Evolutionary conservation across 2,329 filamentous ascomycete genomes (phyloP).

Genomic region (Bipolaris zeicola): DNA sequence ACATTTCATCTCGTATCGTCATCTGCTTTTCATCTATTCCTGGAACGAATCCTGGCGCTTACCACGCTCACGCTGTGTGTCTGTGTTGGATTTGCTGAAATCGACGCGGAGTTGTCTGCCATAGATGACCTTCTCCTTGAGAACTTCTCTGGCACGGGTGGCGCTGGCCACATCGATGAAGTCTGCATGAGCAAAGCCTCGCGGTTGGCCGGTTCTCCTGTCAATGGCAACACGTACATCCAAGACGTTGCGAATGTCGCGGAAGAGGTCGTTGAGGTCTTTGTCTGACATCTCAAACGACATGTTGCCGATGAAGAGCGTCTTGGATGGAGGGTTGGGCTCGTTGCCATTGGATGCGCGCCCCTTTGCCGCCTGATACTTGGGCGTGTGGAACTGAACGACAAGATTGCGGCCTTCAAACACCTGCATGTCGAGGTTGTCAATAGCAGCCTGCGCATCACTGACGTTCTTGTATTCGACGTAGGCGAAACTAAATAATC

Average conservation of each 20-base stretch:
- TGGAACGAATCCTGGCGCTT: slow-evolving; percentile 24
- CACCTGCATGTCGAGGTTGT: slow-evolving; percentile 63
- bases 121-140: slow-evolving; percentile 66
- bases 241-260: slow-evolving; percentile 68
- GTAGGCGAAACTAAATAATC: slow-evolving; percentile 65
- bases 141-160: slow-evolving; percentile 60
- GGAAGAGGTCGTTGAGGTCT: slow-evolving; percentile 80
- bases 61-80: slow-evolving; percentile 15
- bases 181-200: slow-evolving; percentile 85
- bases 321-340: slow-evolving; percentile 61
- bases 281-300: slow-evolving; percentile 83
- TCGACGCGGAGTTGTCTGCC: slow-evolving; percentile 70
- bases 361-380: slow-evolving; percentile 18
- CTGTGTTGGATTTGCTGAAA: slow-evolving; percentile 54
- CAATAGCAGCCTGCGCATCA: slow-evolving; percentile 61
- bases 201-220: slow-evolving; percentile 76
- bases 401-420: slow-evolving; percentile 68
- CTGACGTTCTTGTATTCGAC: slow-evolving; percentile 63
- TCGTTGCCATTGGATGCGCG: slow-evolving; percentile 2
- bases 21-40: slow-evolving; percentile 12
- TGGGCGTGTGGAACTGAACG: slow-evolving; percentile 62
- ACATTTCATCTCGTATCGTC: neutral
- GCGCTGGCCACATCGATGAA: slow-evolving; percentile 73
- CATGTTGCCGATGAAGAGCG: slow-evolving; percentile 84
- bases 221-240: slow-evolving; percentile 85